Conservation (phyloP, 257 asterid genomes). For the Apocynum venetum region DNA sequence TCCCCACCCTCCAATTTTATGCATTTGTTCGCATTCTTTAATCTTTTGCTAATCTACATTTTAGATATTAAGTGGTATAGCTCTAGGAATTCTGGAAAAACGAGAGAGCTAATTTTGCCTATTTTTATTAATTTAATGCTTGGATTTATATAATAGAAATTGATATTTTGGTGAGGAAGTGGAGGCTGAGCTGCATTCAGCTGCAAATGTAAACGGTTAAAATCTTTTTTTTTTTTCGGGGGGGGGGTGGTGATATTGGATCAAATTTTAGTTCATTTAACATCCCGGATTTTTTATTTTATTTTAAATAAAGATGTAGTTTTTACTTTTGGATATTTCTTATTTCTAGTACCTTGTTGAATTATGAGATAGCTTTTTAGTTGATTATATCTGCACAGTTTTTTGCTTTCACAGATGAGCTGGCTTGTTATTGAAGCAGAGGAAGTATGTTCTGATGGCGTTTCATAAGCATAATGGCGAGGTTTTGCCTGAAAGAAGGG, state of each 20-base stretch:
- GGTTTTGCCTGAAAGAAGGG: slow-evolving; percentile 44
- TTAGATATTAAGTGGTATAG: not conserved
- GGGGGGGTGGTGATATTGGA: not conserved
- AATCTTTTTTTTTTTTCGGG: not conserved
- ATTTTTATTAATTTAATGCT: not conserved
- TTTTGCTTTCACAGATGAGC: slow-evolving; percentile 39
- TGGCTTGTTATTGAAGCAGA: slow-evolving; percentile 24
- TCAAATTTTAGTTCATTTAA: not conserved
- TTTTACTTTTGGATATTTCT: not conserved
- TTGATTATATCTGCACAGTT: not conserved
- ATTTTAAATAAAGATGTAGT: not conserved
- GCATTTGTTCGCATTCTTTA: too few relatives aligned
- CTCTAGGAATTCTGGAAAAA: not conserved
- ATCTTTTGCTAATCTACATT: not conserved
- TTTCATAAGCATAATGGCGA: slow-evolving; percentile 34
- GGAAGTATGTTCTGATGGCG: slow-evolving; percentile 48
- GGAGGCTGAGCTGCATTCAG: not conserved
- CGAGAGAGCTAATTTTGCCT: not conserved
- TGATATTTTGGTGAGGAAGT: not conserved
- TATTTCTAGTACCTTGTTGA: not conserved
- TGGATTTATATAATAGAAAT: not conserved
- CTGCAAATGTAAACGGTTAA: not conserved
- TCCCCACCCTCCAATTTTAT: not conserved
- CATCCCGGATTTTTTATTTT: not conserved
- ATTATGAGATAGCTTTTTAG: too few relatives aligned